Conservation (phyloP, 1,139 yeast genomes). For the Taphrina betulina region DNA sequence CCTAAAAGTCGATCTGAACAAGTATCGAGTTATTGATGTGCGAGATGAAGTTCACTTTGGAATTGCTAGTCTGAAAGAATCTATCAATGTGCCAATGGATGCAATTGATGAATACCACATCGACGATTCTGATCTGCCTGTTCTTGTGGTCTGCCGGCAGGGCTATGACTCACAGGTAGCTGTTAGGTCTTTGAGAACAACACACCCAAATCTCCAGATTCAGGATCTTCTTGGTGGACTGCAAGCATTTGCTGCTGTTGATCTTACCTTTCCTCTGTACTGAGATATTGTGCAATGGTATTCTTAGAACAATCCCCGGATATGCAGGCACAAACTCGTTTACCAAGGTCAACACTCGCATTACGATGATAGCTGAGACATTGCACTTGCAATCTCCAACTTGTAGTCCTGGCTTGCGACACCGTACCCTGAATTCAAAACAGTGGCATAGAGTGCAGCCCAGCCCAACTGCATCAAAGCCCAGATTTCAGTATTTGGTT, state of each 20-base stretch:
- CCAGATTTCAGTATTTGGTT: no score
- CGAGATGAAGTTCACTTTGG: conserved; percentile 75
- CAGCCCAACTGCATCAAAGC: no score
- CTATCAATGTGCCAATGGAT: conserved; percentile 66
- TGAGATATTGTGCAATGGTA: no score
- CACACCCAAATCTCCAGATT: conserved; percentile 53
- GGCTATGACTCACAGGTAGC: conserved; percentile 93
- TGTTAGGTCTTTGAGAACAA: conserved; percentile 55
- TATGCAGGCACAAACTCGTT: no score
- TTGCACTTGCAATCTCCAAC: no score
- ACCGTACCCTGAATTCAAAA: no score
- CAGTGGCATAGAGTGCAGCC: no score
- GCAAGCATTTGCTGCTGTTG: conserved; percentile 66
- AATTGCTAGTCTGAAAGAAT: conserved; percentile 60
- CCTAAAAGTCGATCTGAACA: conserved; percentile 43
- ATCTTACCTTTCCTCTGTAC: conserved; percentile 65
- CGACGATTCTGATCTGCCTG: conserved; percentile 21
- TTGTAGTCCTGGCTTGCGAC: no score
- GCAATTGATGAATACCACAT: conserved; percentile 41
- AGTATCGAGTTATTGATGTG: conserved; percentile 69
- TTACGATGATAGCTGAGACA: no score
- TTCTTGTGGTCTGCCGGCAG: conserved; percentile 67
- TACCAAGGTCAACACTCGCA: no score
- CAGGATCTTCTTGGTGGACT: conserved; percentile 77
- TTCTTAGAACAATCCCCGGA: no score